A percentile compares a stretch with the other conserved stretches of the same genome.
Evolutionary conservation across 805 yeast genomes (phyloP).

Genomic region (Barnettozyma californica): DNA sequence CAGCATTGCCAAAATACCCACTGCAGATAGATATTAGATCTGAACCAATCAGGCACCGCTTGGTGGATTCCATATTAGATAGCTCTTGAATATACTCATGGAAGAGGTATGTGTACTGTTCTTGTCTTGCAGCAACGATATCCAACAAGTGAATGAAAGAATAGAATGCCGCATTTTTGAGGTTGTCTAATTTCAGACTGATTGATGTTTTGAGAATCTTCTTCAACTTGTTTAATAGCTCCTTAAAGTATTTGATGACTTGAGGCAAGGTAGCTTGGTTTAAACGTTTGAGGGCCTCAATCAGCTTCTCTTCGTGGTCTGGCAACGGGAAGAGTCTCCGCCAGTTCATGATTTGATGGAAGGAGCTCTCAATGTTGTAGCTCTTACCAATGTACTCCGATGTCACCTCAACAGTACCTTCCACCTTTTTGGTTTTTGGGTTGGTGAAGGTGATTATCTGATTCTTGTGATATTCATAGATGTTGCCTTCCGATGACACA

Average conservation of each 20-base stretch:
- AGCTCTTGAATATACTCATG: constrained; percentile 38
- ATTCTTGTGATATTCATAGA: constrained; percentile 43
- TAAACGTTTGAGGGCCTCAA: constrained; percentile 42
- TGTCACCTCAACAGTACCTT: constrained; percentile 46
- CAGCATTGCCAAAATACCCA: constrained; percentile 42
- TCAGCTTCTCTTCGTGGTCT: constrained; percentile 40
- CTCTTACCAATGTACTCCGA: constrained; percentile 65
- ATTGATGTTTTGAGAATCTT: constrained; percentile 29
- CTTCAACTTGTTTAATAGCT: constrained; percentile 38
- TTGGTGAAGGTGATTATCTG: constrained; percentile 40
- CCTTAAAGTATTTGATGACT: constrained; percentile 57
- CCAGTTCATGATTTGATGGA: constrained; percentile 52
- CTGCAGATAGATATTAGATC: constrained; percentile 43
- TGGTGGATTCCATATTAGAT: constrained; percentile 15
- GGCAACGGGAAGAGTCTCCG: constrained; percentile 33
- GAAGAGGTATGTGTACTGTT: constrained; percentile 53
- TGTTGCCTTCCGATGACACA: constrained; percentile 41
- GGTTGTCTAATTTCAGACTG: constrained; percentile 16
- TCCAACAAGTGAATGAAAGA: constrained; percentile 58
- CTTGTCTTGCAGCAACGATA: constrained; percentile 58
- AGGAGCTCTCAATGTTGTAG: constrained; percentile 52
- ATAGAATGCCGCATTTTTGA: constrained; percentile 40
- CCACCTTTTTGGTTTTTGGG: constrained; percentile 33
- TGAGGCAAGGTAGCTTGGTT: constrained; percentile 49
- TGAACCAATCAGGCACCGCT: constrained; percentile 47